Conservation (phyloP, 1,139 yeast genomes). For the Candida tropicalis region DNA sequence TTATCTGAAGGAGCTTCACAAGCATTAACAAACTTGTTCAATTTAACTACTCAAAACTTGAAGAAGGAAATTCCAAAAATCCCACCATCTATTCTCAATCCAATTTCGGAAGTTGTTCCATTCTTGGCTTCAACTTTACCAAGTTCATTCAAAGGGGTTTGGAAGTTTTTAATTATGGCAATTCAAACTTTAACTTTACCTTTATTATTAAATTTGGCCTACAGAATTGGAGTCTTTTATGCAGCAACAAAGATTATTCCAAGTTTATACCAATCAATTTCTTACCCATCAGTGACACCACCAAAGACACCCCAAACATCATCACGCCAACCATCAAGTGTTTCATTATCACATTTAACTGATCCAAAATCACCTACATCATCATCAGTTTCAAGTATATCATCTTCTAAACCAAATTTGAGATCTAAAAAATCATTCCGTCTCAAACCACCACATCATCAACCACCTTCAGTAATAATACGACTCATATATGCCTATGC, state of each 20-base stretch:
- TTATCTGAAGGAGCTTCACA: conserved; percentile 56
- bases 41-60: conserved; percentile 40
- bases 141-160: conserved; percentile 62
- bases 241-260: conserved; percentile 96
- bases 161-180: conserved; percentile 70
- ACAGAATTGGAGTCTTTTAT: conserved; percentile 83
- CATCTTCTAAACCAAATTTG: conserved; percentile 13
- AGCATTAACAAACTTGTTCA: conserved; percentile 40
- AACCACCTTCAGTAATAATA: conserved; percentile 50
- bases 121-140: conserved; percentile 57
- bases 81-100: conserved; percentile 43
- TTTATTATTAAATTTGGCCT: conserved; percentile 76
- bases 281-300: conserved; percentile 38
- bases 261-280: conserved; percentile 52
- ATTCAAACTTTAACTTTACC: conserved; percentile 79
- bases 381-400: conserved; percentile 16
- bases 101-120: conserved; percentile 46
- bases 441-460: conserved; percentile 24
- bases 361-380: conserved; percentile 3
- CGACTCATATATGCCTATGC: conserved; percentile 80
- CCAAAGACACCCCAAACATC: conserved; percentile 30
- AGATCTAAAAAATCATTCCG: conserved; percentile 16
- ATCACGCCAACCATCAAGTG: conserved; percentile 18
- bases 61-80: conserved; percentile 42
- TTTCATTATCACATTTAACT: conserved; percentile 12